phyloP scores from a whole-genome alignment of 805 yeast genomes.

The Candida sanyiensis region DNA sequence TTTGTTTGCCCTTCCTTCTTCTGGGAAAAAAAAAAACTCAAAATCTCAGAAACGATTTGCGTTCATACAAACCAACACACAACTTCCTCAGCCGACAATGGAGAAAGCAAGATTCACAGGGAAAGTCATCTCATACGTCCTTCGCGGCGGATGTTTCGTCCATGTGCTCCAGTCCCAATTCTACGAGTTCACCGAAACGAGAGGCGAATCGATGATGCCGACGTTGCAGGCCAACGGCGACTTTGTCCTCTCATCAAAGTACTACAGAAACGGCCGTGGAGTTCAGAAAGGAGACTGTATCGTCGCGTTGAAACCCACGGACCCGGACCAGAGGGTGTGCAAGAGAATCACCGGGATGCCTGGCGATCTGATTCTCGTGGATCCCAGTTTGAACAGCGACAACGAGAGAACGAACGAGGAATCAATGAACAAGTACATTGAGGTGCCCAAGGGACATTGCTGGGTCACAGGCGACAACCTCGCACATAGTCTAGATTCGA shows the following conservation, averaged over 20 bases:
- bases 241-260: constrained; percentile 71
- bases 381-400: constrained; percentile 53
- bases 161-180: constrained; percentile 65
- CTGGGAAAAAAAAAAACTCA: too few relatives aligned
- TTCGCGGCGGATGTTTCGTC: constrained; percentile 52
- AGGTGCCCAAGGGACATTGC: constrained; percentile 89
- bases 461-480: constrained; percentile 97
- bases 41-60: too few relatives aligned
- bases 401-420: constrained; percentile 19
- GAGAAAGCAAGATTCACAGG: constrained; percentile 22
- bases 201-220: constrained; percentile 95
- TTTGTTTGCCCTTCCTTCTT: too few relatives aligned
- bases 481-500: constrained; percentile 79
- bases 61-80: too few relatives aligned
- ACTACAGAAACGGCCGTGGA: constrained; percentile 56
- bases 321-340: constrained; percentile 79
- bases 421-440: constrained; percentile 45
- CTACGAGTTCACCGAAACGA: constrained; percentile 73
- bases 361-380: constrained; percentile 77
- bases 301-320: constrained; percentile 86
- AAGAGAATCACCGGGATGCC: constrained; percentile 95
- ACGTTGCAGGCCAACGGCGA: constrained; percentile 72
- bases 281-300: constrained; percentile 79
- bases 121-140: constrained; percentile 22
- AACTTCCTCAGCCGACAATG: constrained; percentile 3